These are phyloP conservation scores for Alternaria brassicae DNA, from an alignment of 2,329 filamentous ascomycete species.

Conservation along the genomic window DNA sequence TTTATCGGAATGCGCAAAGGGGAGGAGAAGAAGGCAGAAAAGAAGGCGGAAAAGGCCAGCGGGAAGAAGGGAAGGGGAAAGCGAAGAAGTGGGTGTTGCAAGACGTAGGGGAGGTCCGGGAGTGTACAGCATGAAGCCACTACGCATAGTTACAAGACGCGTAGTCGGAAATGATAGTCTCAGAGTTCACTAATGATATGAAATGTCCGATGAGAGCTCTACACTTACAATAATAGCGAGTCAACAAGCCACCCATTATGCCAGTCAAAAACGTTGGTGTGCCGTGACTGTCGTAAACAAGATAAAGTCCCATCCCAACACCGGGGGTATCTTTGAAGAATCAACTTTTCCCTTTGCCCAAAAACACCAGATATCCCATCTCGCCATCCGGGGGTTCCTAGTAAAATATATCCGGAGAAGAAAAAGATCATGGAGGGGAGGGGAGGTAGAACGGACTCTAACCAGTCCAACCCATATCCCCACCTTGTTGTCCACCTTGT, in stretches of 20 bases:
- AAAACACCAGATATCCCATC: not conserved
- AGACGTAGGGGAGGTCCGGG: not conserved
- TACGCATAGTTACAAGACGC: no score
- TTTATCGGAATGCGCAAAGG: not conserved
- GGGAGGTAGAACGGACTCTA: not conserved
- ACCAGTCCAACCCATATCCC: conserved; percentile 40
- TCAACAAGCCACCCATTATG: not conserved
- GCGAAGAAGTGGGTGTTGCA: not conserved
- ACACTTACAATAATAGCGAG: not conserved
- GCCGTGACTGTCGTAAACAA: not conserved
- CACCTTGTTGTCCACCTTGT: conserved; percentile 32
- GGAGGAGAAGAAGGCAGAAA: not conserved
- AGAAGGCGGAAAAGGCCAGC: not conserved
- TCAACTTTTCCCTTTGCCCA: not conserved
- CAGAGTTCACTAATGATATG: not conserved
- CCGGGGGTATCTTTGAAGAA: conserved; percentile 9
- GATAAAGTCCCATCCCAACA: conserved; percentile 1
- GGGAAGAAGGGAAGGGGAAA: not conserved
- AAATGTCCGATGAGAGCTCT: not conserved
- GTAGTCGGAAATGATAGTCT: not conserved
- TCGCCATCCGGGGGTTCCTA: not conserved
- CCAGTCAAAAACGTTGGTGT: not conserved
- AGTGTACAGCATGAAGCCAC: not conserved
- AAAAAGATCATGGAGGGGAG: not conserved
- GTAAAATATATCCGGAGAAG: not conserved